Evolutionary conservation across 2,329 filamentous ascomycete species (phyloP).

Genomic region (Aspergillus fumigatus): DNA sequence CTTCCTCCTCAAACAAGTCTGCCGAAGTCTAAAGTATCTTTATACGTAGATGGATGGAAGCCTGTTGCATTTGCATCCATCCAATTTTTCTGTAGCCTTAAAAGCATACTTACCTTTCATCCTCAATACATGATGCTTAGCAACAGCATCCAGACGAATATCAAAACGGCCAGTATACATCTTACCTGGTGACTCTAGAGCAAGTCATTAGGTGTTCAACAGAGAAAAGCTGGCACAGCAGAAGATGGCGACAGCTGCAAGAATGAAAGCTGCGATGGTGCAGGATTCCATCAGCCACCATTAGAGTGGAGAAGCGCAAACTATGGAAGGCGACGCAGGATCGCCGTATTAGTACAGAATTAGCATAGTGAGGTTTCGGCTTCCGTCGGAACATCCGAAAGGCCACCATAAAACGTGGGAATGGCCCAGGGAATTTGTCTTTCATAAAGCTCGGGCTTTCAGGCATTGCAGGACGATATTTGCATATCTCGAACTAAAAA

Average conservation of each 20-base stretch:
- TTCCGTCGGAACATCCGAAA: constrained; percentile 44
- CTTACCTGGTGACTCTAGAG: neutral
- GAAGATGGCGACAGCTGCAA: neutral
- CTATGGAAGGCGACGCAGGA: constrained; percentile 44
- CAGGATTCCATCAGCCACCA: neutral
- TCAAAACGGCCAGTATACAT: neutral
- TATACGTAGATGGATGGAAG: neutral
- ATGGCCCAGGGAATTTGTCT: neutral
- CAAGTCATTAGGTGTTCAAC: neutral
- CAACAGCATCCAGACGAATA: neutral
- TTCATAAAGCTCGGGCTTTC: neutral
- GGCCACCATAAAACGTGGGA: neutral
- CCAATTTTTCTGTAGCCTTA: neutral
- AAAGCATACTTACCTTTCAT: neutral
- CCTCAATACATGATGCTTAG: neutral
- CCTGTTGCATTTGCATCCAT: neutral
- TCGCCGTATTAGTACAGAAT: constrained; percentile 47
- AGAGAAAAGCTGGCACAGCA: neutral
- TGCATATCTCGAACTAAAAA: neutral
- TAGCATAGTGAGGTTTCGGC: constrained; percentile 51
- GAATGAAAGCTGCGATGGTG: neutral
- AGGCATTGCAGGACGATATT: neutral
- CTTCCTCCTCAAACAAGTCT: too few species aligned
- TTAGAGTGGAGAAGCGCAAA: neutral
- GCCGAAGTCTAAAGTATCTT: too few species aligned